phyloP scores from a whole-genome alignment of 2,329 filamentous ascomycete species.

The Colletotrichum musicola region DNA sequence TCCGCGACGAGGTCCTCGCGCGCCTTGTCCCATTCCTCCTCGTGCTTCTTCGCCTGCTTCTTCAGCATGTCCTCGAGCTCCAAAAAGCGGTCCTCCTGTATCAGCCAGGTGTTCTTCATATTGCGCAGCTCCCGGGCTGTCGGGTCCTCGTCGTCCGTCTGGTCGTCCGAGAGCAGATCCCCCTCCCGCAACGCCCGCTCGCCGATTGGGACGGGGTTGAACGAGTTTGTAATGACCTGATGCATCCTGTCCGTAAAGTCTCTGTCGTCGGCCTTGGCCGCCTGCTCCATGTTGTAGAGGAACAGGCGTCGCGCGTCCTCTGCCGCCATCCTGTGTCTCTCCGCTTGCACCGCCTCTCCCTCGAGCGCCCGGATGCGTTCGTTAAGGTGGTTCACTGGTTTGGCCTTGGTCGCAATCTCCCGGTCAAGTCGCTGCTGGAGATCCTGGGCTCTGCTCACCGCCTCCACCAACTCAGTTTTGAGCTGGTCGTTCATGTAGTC shows the following conservation, averaged over 20 bases:
- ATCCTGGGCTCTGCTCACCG: too few relatives aligned
- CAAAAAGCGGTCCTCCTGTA: neutral
- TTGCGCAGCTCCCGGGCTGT: neutral
- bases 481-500: neutral
- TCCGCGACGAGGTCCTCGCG: neutral
- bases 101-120: conserved; percentile 1
- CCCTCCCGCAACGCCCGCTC: neutral
- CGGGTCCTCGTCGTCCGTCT: neutral
- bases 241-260: neutral
- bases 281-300: neutral
- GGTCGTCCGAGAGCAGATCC: neutral
- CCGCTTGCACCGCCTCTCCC: neutral
- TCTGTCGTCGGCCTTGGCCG: too few relatives aligned
- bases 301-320: neutral
- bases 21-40: neutral
- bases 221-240: neutral
- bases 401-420: neutral
- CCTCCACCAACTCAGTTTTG: neutral
- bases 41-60: neutral
- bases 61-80: neutral
- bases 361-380: conserved; percentile 3
- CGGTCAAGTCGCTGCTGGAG: neutral
- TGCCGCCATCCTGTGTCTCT: neutral
- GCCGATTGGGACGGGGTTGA: neutral
- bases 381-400: neutral